Percentiles rank a stretch among this genome's conserved stretches.
phyloP scores from a whole-genome alignment of 176 grass and related monocot genomes.

The Stipa capillata region DNA sequence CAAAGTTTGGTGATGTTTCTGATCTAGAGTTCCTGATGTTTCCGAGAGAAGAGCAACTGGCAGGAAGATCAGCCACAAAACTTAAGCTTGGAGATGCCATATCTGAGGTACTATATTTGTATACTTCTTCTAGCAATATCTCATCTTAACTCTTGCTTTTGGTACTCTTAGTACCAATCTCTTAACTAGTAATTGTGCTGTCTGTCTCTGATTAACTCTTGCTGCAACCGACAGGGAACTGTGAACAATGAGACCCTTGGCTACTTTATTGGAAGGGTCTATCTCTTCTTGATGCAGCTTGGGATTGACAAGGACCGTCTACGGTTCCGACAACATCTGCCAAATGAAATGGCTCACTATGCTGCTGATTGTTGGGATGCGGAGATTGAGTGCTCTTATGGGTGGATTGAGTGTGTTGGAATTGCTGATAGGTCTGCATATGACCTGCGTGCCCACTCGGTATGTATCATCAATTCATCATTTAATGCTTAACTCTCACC shows the following conservation, averaged over 20 bases:
- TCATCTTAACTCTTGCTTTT: background rate
- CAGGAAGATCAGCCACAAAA: constrained; percentile 43
- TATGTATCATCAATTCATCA: constrained; percentile 24
- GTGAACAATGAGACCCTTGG: constrained; percentile 95
- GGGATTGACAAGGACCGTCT: constrained; percentile 88
- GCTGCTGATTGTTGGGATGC: constrained; percentile 99
- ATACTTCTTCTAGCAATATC: background rate
- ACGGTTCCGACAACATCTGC: constrained; percentile 82
- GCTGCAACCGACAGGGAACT: constrained; percentile 42
- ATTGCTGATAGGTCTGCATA: constrained; percentile 98
- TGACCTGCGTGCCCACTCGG: constrained; percentile 81
- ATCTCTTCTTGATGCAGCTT: constrained; percentile 72
- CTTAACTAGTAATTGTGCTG: background rate
- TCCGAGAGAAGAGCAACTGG: constrained; percentile 62
- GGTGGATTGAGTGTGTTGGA: constrained; percentile 98
- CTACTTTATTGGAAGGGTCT: constrained; percentile 90
- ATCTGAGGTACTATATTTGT: constrained; percentile 45
- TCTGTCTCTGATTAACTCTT: constrained; percentile 3
- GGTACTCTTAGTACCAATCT: background rate
- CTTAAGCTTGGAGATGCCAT: constrained; percentile 52
- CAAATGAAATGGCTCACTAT: constrained; percentile 99
- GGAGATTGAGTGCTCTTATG: constrained; percentile 94
- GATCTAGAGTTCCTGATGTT: constrained; percentile 83
- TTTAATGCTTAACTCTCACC: background rate
- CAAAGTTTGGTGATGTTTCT: constrained; percentile 80